Base-by-base conservation (phyloP, 495 filamentous ascomycete species). In the Delitschia confertaspora region DNA sequence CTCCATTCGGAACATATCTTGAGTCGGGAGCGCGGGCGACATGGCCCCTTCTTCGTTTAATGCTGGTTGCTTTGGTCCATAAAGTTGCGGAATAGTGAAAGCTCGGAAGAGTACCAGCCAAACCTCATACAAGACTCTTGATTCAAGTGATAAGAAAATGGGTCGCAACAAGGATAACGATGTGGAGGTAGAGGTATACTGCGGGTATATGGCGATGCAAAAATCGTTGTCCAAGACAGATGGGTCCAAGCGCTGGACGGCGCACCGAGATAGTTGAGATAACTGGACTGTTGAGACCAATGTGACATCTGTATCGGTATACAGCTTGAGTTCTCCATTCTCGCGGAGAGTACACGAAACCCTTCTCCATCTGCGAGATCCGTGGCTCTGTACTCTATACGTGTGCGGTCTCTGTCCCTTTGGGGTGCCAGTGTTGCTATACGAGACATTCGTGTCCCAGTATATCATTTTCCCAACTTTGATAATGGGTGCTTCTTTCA, bases 171-270 rank as follows among this genome's bases (percentile, higher is more conserved):
- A 71, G 21, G 75, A 77, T 24, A 85, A 61, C 39, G 75, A 67
- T 4, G 72, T 77, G 6, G 79, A 74, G 6, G 78, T 72, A 51
- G 62, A 81, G 45, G 76, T 84, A 75, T 76, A 89, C 70, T 82
- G 83, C 3, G 72, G 86, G 66, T 78, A 95, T 19, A 99, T 88
- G 16, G 83, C 91, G 43, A 99, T 82, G 65, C 88, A 95, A 59
- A 83, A 93, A 32, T 95, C 87, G 60, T 91, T 84, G 53, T 93
- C 88, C 34, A 99, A 61, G 4, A 98, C 89, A n/a, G 88, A 93
- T 18, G 76, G 76, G 62, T 95, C 82, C 30, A 99, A 65, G 48
- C 85, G 76, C 56, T 96, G 91, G 35, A 96, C 79, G 1, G 93
- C 83, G 58, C 83, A 91, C 31, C 91, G 75, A 14, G 84, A 85